phyloP scores from a whole-genome alignment of 176 grass and related monocot genomes.

The Musa schizocarpa region DNA sequence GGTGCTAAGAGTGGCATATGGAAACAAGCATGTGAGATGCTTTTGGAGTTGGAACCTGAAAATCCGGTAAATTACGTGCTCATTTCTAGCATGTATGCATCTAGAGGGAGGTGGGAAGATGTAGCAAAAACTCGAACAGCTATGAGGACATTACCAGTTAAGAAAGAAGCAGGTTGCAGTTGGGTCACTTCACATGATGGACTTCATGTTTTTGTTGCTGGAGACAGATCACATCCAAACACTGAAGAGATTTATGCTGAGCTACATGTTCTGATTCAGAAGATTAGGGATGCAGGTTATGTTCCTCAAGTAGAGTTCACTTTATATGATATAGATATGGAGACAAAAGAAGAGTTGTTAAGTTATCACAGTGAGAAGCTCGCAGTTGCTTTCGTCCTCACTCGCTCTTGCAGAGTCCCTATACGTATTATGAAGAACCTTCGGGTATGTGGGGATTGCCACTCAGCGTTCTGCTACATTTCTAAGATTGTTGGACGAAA shows the following conservation, averaged over 20 bases:
- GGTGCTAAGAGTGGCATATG: constrained; percentile 36
- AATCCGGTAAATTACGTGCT: constrained; percentile 86
- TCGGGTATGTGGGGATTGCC: constrained; percentile 69
- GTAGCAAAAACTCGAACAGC: constrained; percentile 43
- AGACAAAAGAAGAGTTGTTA: constrained; percentile 65
- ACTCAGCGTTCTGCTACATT: constrained; percentile 63
- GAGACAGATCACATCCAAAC: constrained; percentile 68
- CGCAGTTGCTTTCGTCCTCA: constrained; percentile 64
- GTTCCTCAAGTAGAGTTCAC: constrained; percentile 47
- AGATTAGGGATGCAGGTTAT: constrained; percentile 53
- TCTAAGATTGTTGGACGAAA: constrained; percentile 44
- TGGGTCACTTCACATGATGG: constrained; percentile 69
- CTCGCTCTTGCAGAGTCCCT: constrained; percentile 35
- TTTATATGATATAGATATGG: constrained; percentile 59
- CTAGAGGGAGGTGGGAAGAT: constrained; percentile 70
- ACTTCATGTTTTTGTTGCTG: constrained; percentile 60
- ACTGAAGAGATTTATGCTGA: constrained; percentile 63
- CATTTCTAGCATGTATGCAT: constrained; percentile 58
- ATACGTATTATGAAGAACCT: constrained; percentile 86
- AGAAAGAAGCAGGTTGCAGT: constrained; percentile 72
- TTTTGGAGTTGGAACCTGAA: constrained; percentile 72
- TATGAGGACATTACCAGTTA: constrained; percentile 35
- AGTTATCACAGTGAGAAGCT: constrained; percentile 75
- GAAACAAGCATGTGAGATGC: constrained; percentile 56
- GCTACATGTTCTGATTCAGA: constrained; percentile 47